Evolutionary conservation across 257 asterid genomes (phyloP).

Genomic region (Verbena officinalis): DNA sequence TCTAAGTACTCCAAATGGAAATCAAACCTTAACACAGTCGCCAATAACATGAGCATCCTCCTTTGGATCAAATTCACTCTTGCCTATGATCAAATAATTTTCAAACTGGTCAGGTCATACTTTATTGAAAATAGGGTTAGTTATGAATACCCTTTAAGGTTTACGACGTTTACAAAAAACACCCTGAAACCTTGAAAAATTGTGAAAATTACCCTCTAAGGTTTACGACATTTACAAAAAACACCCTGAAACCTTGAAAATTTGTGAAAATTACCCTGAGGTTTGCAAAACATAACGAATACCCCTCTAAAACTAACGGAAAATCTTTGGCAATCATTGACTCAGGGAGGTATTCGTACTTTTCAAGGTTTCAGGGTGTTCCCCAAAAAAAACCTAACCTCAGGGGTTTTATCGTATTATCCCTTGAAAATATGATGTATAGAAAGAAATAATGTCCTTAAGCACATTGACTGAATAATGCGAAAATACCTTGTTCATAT

Average conservation of each 20-base stretch:
- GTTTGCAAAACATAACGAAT: constrained; percentile 8
- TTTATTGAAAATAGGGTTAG: constrained; percentile 6
- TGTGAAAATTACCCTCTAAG: too few relatives aligned
- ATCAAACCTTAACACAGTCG: constrained; percentile 89
- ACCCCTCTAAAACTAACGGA: not conserved
- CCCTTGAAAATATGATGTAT: too few relatives aligned
- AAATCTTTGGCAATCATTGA: too few relatives aligned
- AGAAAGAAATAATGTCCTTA: constrained; percentile 18
- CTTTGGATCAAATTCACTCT: constrained; percentile 70
- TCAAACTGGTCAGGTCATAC: constrained; percentile 24
- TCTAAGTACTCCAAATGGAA: constrained; percentile 26
- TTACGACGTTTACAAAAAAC: not conserved
- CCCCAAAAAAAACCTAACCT: too few relatives aligned
- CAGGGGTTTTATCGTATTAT: too few relatives aligned
- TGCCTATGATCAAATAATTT: constrained; percentile 54
- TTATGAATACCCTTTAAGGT: too few relatives aligned
- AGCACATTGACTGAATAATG: constrained; percentile 22
- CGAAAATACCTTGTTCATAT: constrained; percentile 81
- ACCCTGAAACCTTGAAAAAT: too few relatives aligned
- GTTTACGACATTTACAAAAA: too few relatives aligned
- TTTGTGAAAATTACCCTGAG: not conserved
- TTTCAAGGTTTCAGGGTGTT: too few relatives aligned
- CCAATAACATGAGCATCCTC: constrained; percentile 99
- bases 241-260: too few relatives aligned
- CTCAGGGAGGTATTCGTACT: too few relatives aligned